Evolutionary conservation across 1,284 basidiomycete species (phyloP).

Genomic region (Tranzscheliella williamsii): DNA sequence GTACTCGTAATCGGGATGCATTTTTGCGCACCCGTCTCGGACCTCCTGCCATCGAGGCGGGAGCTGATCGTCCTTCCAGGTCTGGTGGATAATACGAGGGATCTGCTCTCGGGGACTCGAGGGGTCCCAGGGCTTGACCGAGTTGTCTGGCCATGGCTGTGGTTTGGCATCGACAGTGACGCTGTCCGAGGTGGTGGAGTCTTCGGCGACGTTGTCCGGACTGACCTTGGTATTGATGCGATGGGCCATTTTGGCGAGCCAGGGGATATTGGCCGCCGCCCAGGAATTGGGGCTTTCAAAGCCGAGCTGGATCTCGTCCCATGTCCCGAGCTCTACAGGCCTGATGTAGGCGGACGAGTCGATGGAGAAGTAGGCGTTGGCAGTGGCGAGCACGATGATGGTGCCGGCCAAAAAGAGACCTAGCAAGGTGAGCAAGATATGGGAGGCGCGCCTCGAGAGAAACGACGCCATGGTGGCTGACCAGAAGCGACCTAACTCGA

Average conservation of each 20-base stretch:
- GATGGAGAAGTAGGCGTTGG: slow-evolving; percentile 88
- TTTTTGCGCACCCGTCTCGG: slow-evolving; percentile 60
- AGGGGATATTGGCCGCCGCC: slow-evolving; percentile 37
- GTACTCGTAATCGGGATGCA: slow-evolving; percentile 85
- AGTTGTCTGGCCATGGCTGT: slow-evolving; percentile 36
- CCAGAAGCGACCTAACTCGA: no score
- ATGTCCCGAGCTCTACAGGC: slow-evolving; percentile 54
- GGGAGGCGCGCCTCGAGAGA: slow-evolving; percentile 42
- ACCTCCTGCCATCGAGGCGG: slow-evolving; percentile 77
- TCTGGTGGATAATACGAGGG: slow-evolving; percentile 94
- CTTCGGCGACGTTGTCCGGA: slow-evolving; percentile 1
- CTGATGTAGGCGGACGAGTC: slow-evolving; percentile 49
- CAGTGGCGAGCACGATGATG: slow-evolving; percentile 84
- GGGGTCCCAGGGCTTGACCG: slow-evolving; percentile 25
- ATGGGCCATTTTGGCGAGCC: slow-evolving; percentile 35
- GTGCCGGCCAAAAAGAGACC: slow-evolving; percentile 86
- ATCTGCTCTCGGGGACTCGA: slow-evolving; percentile 63
- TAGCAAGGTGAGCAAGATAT: slow-evolving; percentile 72
- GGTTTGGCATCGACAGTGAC: slow-evolving; percentile 10
- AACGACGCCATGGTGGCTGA: slow-evolving; percentile 37
- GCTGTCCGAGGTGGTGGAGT: slow-evolving; percentile 1
- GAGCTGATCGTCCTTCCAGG: slow-evolving; percentile 89
- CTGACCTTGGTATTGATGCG: background rate
- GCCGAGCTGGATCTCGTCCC: slow-evolving; percentile 49
- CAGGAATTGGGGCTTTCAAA: slow-evolving; percentile 38